Evolutionary conservation across 129 eudicot species (phyloP).

Genomic region (Glebionis coronaria): DNA sequence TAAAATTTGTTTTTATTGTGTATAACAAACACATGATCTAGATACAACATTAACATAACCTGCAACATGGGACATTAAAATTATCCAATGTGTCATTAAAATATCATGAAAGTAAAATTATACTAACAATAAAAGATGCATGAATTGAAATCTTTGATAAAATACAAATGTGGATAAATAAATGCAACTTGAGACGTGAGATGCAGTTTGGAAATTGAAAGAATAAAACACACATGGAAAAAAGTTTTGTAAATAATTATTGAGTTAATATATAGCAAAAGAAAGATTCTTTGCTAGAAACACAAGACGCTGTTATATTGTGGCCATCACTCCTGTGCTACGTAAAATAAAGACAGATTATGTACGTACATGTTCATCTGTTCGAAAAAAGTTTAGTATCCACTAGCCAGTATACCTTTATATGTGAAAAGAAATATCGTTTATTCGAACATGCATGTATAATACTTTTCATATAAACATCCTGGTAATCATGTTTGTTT

Average conservation of each 20-base stretch:
- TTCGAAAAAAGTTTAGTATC: too few relatives aligned
- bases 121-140: not conserved
- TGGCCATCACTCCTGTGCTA: not conserved
- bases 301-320: not conserved
- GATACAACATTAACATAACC: not conserved
- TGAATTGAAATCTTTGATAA: not conserved
- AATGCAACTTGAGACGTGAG: constrained; percentile 5
- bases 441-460: too few relatives aligned
- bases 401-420: too few relatives aligned
- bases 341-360: not conserved
- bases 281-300: constrained; percentile 6
- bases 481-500: too few relatives aligned
- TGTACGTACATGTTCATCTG: not conserved
- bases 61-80: not conserved
- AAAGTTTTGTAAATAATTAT: not conserved
- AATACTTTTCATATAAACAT: too few relatives aligned
- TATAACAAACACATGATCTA: not conserved
- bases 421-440: too few relatives aligned
- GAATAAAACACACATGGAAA: constrained; percentile 12
- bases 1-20: not conserved
- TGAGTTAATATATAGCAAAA: not conserved
- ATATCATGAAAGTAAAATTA: constrained; percentile 7
- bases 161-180: not conserved
- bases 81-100: not conserved
- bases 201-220: not conserved